Conservation (phyloP, 352 stramenopile species). For the Globisporangium nagaii region DNA sequence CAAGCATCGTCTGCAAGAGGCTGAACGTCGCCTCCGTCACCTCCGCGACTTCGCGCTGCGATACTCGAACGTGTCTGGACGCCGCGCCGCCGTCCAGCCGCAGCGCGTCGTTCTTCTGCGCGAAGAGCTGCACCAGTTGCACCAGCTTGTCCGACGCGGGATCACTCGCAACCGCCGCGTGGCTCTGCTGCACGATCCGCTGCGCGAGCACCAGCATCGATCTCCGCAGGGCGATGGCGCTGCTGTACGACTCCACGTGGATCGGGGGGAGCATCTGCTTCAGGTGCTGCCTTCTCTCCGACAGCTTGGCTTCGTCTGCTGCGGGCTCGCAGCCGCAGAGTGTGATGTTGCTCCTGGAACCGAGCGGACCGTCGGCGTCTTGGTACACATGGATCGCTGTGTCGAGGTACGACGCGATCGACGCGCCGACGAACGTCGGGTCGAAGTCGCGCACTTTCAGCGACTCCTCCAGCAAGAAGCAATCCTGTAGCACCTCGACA, state of each 20-base stretch:
- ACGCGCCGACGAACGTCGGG: constrained; percentile 14
- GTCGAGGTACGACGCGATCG: constrained; percentile 43
- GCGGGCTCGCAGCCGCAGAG: constrained; percentile 48
- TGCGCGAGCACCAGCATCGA: constrained; percentile 27
- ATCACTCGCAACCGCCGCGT: constrained; percentile 24
- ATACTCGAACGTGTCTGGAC: constrained; percentile 10
- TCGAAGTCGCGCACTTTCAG: constrained; percentile 26
- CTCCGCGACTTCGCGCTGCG: constrained; percentile 16
- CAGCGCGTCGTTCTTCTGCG: constrained; percentile 27
- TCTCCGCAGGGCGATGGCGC: constrained; percentile 28
- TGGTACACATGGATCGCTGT: constrained; percentile 65
- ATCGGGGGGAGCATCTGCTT: constrained; percentile 47
- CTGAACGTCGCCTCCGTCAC: constrained; percentile 23
- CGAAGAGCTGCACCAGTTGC: constrained; percentile 31
- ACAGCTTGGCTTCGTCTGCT: constrained; percentile 16
- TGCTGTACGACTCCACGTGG: constrained; percentile 30
- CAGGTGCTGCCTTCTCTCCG: constrained; percentile 34
- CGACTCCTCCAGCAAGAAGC: constrained; percentile 45
- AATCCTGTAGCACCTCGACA: constrained; percentile 47
- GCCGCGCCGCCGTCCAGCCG: constrained; percentile 4
- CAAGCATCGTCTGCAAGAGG: constrained; percentile 32
- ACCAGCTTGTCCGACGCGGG: constrained; percentile 27
- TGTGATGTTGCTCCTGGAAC: constrained; percentile 19
- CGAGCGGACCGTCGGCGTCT: constrained; percentile 43
- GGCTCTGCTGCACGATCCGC: constrained; percentile 26